A percentile compares a stretch with the other conserved stretches of the same genome.
phyloP scores from a whole-genome alignment of 768 basidiomycete genomes.

The Pholiota conissans region DNA sequence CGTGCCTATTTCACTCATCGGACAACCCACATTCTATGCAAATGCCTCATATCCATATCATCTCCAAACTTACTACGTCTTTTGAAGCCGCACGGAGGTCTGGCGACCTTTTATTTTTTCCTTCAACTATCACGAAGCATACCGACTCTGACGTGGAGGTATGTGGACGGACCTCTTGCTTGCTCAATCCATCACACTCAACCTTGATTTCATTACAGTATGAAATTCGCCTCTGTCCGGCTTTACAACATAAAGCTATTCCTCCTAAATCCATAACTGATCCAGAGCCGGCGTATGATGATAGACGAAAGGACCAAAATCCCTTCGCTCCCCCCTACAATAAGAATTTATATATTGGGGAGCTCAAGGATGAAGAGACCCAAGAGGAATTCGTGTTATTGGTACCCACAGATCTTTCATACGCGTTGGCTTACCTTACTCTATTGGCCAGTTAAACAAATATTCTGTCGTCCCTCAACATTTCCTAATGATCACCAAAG shows the following conservation, averaged over 20 bases:
- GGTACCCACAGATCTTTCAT: slow-evolving; percentile 42
- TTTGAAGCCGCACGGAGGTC: slow-evolving; percentile 60
- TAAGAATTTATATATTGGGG: slow-evolving; percentile 72
- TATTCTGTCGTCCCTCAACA: slow-evolving; percentile 83
- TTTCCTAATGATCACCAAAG: slow-evolving; percentile 86
- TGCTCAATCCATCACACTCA: background rate
- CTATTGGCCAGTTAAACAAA: slow-evolving; percentile 70
- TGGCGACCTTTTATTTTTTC: slow-evolving; percentile 77
- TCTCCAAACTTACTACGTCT: slow-evolving; percentile 50
- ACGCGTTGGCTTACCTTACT: background rate
- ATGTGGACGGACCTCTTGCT: slow-evolving; percentile 11
- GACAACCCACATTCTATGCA: background rate
- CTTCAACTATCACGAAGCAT: slow-evolving; percentile 66
- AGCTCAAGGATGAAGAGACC: slow-evolving; percentile 62
- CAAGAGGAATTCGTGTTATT: slow-evolving; percentile 65
- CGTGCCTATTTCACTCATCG: background rate
- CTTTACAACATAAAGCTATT: slow-evolving; percentile 75
- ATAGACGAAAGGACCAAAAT: slow-evolving; percentile 41
- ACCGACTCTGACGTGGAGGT: slow-evolving; percentile 68
- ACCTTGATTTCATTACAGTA: slow-evolving; percentile 50
- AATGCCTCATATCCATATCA: slow-evolving; percentile 49
- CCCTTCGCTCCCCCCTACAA: slow-evolving; percentile 91
- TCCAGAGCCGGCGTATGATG: slow-evolving; percentile 21
- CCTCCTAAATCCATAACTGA: slow-evolving; percentile 44
- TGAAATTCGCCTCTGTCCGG: slow-evolving; percentile 83